These are phyloP conservation scores for Xylariaceae sp. DNA, from an alignment of 2,329 filamentous ascomycete genomes.

Conservation along the genomic window DNA sequence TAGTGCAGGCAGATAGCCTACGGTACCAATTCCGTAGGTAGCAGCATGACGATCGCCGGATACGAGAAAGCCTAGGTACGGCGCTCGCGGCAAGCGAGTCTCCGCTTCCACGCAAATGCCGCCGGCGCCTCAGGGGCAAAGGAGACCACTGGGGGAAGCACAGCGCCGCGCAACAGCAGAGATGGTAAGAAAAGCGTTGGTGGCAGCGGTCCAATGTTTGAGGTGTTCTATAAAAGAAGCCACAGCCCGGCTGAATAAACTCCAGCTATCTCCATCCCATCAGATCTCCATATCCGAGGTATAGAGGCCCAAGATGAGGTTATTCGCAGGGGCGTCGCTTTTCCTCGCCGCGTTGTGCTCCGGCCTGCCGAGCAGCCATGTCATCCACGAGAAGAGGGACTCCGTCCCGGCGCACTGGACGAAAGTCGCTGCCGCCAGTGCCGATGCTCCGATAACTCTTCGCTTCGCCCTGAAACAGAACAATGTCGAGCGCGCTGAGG, in stretches of 20 bases:
- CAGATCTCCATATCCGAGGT: no score
- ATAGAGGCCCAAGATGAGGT: background rate
- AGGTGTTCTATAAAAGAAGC: slow-evolving; percentile 16
- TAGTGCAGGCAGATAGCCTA: no score
- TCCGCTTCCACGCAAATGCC: no score
- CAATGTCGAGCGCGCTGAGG: slow-evolving; percentile 8
- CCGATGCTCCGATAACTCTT: slow-evolving; percentile 1
- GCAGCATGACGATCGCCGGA: no score
- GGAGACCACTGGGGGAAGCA: slow-evolving; percentile 17
- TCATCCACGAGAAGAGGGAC: slow-evolving; percentile 10
- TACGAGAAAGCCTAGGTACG: no score
- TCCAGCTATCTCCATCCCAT: no score
- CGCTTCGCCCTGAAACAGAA: slow-evolving; percentile 12
- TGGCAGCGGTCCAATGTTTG: slow-evolving; percentile 33
- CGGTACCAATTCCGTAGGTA: no score
- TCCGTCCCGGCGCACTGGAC: slow-evolving; percentile 3
- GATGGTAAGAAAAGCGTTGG: slow-evolving; percentile 21
- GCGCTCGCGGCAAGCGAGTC: no score
- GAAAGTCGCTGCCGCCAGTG: background rate
- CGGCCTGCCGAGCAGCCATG: slow-evolving; percentile 1
- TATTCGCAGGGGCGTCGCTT: background rate
- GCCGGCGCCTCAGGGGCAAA: no score
- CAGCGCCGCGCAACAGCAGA: slow-evolving; percentile 21
- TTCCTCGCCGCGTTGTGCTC: background rate
- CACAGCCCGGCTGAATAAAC: no score